Conservation (phyloP, 768 basidiomycete species). For the Leucosporidium creatinivorum region DNA sequence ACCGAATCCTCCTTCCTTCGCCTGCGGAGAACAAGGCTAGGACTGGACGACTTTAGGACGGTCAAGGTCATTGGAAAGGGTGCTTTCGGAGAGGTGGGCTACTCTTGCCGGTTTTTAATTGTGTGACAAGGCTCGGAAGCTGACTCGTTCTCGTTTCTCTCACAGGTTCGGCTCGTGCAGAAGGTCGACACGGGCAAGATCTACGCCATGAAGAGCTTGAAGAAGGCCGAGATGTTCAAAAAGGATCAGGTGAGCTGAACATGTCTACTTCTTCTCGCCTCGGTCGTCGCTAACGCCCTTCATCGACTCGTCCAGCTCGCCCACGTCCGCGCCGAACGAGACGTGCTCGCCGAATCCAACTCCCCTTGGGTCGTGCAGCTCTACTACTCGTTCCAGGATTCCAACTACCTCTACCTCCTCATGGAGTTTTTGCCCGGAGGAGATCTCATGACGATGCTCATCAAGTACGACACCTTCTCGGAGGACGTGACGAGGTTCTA, state of each 20-base stretch:
- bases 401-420: slow-evolving; percentile 83
- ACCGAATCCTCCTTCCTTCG: slow-evolving; percentile 85
- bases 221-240: slow-evolving; percentile 98
- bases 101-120: neutral
- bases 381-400: slow-evolving; percentile 97
- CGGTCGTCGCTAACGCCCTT: neutral
- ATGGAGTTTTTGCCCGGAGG: slow-evolving; percentile 99
- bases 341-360: slow-evolving; percentile 90
- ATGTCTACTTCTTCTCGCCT: neutral
- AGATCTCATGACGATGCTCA: slow-evolving; percentile 98
- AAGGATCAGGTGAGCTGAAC: slow-evolving; percentile 87
- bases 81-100: slow-evolving; percentile 86
- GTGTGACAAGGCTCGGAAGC: neutral
- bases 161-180: slow-evolving; percentile 81
- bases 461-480: slow-evolving; percentile 98
- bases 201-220: slow-evolving; percentile 96
- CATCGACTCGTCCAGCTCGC: slow-evolving; percentile 57
- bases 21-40: slow-evolving; percentile 77
- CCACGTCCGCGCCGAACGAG: slow-evolving; percentile 94
- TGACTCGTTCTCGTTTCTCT: neutral
- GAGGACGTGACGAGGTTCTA: slow-evolving; percentile 98
- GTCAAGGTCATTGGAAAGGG: slow-evolving; percentile 99
- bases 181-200: slow-evolving; percentile 96
- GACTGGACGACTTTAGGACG: slow-evolving; percentile 85
- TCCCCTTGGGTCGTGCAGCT: slow-evolving; percentile 95